phyloP scores from a whole-genome alignment of 2,329 filamentous ascomycete species.

The Lecanicillium sp. region DNA sequence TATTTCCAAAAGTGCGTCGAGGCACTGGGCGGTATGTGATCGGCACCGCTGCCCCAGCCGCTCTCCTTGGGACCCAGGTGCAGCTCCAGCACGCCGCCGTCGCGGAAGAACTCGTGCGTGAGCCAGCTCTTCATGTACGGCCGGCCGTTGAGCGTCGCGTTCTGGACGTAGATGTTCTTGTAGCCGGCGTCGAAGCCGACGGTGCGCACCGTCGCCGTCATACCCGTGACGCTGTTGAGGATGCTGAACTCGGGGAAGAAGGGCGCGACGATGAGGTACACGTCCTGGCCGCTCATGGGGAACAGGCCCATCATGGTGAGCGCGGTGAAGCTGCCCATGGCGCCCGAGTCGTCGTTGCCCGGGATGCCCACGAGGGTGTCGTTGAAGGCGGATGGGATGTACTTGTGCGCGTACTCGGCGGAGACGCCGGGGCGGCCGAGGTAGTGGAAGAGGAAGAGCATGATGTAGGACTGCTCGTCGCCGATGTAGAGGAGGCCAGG shows the following conservation, averaged over 20 bases:
- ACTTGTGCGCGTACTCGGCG: conserved; percentile 50
- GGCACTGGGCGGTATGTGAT: conserved; percentile 19
- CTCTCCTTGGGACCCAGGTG: conserved; percentile 13
- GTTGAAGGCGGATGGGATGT: conserved; percentile 66
- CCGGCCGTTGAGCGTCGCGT: conserved; percentile 48
- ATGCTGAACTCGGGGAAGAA: conserved; percentile 44
- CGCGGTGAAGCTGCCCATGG: conserved; percentile 48
- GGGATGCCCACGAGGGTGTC: conserved; percentile 52
- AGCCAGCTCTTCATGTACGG: conserved; percentile 54
- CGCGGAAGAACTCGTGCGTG: conserved; percentile 51
- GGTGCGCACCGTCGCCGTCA: conserved; percentile 26
- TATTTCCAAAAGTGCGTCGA: conserved; percentile 21
- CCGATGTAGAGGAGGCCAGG: conserved; percentile 61
- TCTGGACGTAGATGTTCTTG: conserved; percentile 52
- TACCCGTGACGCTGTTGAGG: conserved; percentile 21
- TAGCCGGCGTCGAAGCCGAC: conserved; percentile 37
- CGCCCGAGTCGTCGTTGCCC: conserved; percentile 48
- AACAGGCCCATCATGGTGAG: conserved; percentile 48
- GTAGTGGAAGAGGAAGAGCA: conserved; percentile 57
- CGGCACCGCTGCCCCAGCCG: conserved; percentile 11
- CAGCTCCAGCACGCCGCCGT: conserved; percentile 50
- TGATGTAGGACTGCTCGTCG: conserved; percentile 50
- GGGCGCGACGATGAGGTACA: conserved; percentile 46
- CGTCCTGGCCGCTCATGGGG: conserved; percentile 47
- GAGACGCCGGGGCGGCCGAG: conserved; percentile 55